phyloP scores from a whole-genome alignment of 768 basidiomycete species.

The Scleroderma bovista region DNA sequence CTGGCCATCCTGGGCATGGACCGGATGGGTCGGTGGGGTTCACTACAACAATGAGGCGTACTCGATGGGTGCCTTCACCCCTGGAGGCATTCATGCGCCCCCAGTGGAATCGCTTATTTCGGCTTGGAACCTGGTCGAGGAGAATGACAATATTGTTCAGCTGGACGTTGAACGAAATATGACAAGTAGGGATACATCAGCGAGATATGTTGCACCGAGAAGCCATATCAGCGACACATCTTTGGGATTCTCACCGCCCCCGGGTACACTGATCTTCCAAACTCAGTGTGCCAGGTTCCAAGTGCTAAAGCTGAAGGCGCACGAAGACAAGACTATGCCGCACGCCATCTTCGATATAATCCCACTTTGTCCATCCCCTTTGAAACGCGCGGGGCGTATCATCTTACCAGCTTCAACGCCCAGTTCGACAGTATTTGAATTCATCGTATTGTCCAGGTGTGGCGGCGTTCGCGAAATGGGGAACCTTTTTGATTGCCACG shows the following conservation, averaged over 20 bases:
- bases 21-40: slow-evolving; percentile 20
- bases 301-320: slow-evolving; percentile 19
- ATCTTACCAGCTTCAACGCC: not conserved
- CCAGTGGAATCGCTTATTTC: slow-evolving; percentile 16
- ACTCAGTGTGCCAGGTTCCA: slow-evolving; percentile 12
- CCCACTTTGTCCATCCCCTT: not conserved
- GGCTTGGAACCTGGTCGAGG: slow-evolving; percentile 13
- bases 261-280: slow-evolving; percentile 21
- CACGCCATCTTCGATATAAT: not conserved
- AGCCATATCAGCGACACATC: not conserved
- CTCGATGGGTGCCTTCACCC: not conserved
- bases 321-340: not conserved
- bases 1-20: slow-evolving; percentile 24
- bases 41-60: slow-evolving; percentile 2
- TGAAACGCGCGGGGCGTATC: not conserved
- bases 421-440: not conserved
- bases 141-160: slow-evolving; percentile 5
- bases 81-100: not conserved
- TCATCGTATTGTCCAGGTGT: not conserved
- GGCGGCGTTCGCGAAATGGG: not conserved
- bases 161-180: slow-evolving; percentile 7
- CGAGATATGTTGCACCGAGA: slow-evolving; percentile 4
- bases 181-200: not conserved
- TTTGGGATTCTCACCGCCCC: slow-evolving; percentile 1
- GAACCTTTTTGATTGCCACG: not conserved